These are phyloP conservation scores for Neurospora sp. DNA, from an alignment of 495 filamentous ascomycete genomes.

Conservation along the genomic window DNA sequence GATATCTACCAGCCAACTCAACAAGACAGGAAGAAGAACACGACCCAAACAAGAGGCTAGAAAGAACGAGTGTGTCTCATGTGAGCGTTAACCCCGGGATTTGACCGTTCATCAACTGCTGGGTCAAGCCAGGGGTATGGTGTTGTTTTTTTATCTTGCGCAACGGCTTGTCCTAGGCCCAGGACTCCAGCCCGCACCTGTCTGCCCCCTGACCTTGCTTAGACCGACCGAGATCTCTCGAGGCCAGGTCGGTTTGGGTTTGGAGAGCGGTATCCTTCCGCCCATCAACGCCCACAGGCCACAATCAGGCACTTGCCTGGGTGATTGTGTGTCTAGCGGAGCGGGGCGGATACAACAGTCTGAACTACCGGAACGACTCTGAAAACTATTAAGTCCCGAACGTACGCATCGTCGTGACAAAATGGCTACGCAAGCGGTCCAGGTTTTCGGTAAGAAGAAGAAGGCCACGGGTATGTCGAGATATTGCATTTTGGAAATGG, in stretches of 20 bases:
- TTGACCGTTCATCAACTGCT: neutral
- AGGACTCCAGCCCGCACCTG: neutral
- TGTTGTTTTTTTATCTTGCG: neutral
- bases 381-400: conserved; percentile 8
- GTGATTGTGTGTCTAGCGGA: neutral
- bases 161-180: neutral
- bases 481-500: conserved; percentile 3
- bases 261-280: neutral
- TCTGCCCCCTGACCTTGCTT: neutral
- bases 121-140: neutral
- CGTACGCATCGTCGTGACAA: conserved; percentile 25
- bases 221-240: neutral
- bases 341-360: neutral
- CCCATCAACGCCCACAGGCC: neutral
- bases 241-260: neutral
- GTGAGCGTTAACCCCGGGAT: neutral
- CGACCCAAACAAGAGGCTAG: neutral
- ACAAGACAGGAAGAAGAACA: neutral
- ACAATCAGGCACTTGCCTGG: neutral
- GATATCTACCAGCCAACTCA: neutral
- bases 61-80: neutral
- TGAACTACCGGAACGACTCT: neutral
- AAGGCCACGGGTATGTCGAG: conserved; percentile 26
- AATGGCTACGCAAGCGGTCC: conserved; percentile 29
- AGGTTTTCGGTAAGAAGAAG: conserved; percentile 34